Percentiles rank a stretch among this genome's conserved stretches.
Evolutionary conservation across 352 stramenopile genomes (phyloP).

Genomic region (Paralagenidium karlingii): DNA sequence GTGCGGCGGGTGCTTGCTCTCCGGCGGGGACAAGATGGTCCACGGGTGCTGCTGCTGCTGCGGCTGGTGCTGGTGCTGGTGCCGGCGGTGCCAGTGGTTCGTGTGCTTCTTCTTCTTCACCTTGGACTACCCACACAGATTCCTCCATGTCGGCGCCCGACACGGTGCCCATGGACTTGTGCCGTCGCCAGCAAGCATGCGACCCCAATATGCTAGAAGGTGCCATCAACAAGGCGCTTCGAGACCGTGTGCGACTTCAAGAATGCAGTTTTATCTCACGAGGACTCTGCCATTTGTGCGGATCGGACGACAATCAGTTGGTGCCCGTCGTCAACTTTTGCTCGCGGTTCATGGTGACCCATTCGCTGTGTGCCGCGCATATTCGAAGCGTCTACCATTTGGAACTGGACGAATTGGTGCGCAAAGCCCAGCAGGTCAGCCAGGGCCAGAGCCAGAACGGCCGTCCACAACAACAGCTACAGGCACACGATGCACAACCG

Average conservation of each 20-base stretch:
- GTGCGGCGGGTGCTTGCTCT: not conserved
- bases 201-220: conserved; percentile 25
- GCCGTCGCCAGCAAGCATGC: not conserved
- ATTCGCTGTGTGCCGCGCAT: conserved; percentile 66
- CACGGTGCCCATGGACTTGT: too few relatives aligned
- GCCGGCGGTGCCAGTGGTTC: conserved; percentile 1
- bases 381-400: conserved; percentile 57
- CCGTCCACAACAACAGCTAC: too few relatives aligned
- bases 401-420: conserved; percentile 57
- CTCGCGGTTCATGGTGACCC: conserved; percentile 35
- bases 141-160: too few relatives aligned
- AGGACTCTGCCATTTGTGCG: conserved; percentile 55
- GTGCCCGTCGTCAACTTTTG: conserved; percentile 72
- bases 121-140: not conserved
- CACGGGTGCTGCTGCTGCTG: conserved; percentile 1
- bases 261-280: conserved; percentile 67
- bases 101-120: conserved; percentile 4
- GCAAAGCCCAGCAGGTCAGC: conserved; percentile 53
- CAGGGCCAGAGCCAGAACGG: too few relatives aligned
- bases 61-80: not conserved
- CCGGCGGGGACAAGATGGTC: not conserved
- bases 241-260: conserved; percentile 36
- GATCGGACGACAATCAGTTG: conserved; percentile 21
- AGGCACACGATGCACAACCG: too few relatives aligned
- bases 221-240: conserved; percentile 32